Percentiles rank a stretch among this genome's conserved stretches.
Evolutionary conservation across 768 basidiomycete species (phyloP).

Genomic region (Melanogaster broomeanus): DNA sequence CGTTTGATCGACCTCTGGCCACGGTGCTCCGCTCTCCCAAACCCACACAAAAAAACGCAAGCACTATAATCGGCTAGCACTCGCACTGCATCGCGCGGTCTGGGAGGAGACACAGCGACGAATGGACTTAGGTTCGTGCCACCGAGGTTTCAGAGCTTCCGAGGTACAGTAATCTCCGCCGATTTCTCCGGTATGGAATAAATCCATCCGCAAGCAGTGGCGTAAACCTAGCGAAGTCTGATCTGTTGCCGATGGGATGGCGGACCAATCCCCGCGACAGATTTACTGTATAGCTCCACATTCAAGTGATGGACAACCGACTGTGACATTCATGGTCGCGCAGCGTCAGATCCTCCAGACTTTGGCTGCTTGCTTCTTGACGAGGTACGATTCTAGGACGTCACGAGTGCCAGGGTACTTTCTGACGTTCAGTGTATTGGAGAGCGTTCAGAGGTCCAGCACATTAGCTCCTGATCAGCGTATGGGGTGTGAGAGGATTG

Average conservation of each 20-base stretch:
- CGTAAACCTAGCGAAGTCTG: constrained; percentile 34
- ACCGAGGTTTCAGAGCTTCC: too few relatives aligned
- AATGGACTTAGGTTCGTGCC: constrained; percentile 21
- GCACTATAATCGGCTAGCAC: constrained; percentile 58
- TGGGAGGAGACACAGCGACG: constrained; percentile 50
- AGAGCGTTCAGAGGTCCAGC: constrained; percentile 38
- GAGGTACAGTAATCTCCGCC: too few relatives aligned
- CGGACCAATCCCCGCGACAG: constrained; percentile 17
- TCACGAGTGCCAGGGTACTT: constrained; percentile 53
- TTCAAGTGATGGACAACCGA: constrained; percentile 22
- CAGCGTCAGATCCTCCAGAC: constrained; percentile 43
- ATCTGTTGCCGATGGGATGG: constrained; percentile 32
- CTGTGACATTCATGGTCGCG: constrained; percentile 48
- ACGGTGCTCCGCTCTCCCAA: constrained; percentile 52
- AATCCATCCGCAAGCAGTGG: constrained; percentile 27
- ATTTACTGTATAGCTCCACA: constrained; percentile 20
- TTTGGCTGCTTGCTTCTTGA: constrained; percentile 59
- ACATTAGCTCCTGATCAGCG: constrained; percentile 37
- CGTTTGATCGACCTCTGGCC: constrained; percentile 58
- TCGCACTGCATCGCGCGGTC: constrained; percentile 55
- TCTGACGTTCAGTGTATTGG: constrained; percentile 61
- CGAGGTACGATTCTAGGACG: constrained; percentile 61
- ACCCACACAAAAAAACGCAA: constrained; percentile 53
- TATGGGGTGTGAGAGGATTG: constrained; percentile 43
- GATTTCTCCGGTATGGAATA: constrained; percentile 31